Evolutionary conservation across 2,329 filamentous ascomycete genomes (phyloP).

Genomic region (Claviceps monticola): DNA sequence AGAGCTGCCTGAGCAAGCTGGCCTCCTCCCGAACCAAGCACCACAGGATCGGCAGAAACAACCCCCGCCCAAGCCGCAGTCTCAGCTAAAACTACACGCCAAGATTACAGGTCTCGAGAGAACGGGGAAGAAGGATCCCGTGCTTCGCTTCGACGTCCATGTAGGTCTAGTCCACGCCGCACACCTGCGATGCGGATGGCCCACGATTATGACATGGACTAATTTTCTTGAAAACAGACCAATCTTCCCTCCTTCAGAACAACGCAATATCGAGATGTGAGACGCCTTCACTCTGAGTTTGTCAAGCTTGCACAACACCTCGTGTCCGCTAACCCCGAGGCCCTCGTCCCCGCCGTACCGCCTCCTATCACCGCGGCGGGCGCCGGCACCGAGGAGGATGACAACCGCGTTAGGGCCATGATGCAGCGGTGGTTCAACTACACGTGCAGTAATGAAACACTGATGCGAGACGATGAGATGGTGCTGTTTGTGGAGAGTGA

Average conservation of each 20-base stretch:
- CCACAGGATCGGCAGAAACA: conserved; percentile 30
- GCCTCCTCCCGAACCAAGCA: conserved; percentile 10
- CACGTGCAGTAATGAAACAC: conserved; percentile 78
- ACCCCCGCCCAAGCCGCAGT: conserved; percentile 44
- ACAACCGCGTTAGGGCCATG: conserved; percentile 71
- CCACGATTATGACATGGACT: no score
- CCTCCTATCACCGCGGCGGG: conserved; percentile 90
- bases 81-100: conserved; percentile 74
- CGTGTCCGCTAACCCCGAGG: conserved; percentile 94
- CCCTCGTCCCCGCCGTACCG: conserved; percentile 84
- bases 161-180: conserved; percentile 33
- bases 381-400: conserved; percentile 91
- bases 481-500: conserved; percentile 98
- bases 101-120: conserved; percentile 92
- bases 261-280: conserved; percentile 94
- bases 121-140: conserved; percentile 88
- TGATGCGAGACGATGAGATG: conserved; percentile 95
- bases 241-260: conserved; percentile 97
- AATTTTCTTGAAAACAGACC: conserved; percentile 43
- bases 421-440: conserved; percentile 94
- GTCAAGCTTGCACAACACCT: conserved; percentile 91
- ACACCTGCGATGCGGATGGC: no score
- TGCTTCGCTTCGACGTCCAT: conserved; percentile 90
- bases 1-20: conserved; percentile 5
- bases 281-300: conserved; percentile 90